Conservation (phyloP, 2,329 filamentous ascomycete species). For the Rutstroemia sp. region DNA sequence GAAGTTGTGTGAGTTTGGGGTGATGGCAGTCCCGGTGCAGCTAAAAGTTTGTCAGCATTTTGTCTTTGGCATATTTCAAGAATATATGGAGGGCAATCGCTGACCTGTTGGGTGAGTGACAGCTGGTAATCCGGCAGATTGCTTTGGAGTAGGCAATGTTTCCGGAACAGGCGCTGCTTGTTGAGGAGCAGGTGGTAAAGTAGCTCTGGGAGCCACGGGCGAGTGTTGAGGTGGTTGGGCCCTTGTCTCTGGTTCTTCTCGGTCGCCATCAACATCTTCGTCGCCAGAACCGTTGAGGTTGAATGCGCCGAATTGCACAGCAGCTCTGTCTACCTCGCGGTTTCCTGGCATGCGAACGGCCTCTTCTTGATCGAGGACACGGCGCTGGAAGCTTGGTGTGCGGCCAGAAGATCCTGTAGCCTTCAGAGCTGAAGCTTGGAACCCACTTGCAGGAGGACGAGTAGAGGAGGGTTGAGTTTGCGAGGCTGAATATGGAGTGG, state of each 20-base stretch:
- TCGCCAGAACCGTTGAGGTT: conserved; percentile 71
- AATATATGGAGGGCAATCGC: conserved; percentile 17
- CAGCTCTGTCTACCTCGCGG: conserved; percentile 84
- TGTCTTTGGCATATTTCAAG: not conserved
- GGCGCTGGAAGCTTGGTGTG: conserved; percentile 73
- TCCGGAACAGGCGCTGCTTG: conserved; percentile 50
- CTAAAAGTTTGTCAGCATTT: conserved; percentile 13
- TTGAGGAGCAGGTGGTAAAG: conserved; percentile 64
- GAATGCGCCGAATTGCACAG: conserved; percentile 95
- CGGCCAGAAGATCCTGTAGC: conserved; percentile 57
- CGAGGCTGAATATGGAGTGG: conserved; percentile 57
- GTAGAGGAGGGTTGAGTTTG: conserved; percentile 51
- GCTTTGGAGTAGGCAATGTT: conserved; percentile 40
- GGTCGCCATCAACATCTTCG: conserved; percentile 86
- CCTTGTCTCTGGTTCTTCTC: conserved; percentile 91
- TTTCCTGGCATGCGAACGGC: conserved; percentile 97
- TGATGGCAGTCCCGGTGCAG: conserved; percentile 30
- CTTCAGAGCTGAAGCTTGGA: conserved; percentile 75
- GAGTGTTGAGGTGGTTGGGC: conserved; percentile 91
- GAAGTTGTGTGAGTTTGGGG: conserved; percentile 31
- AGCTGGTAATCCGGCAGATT: conserved; percentile 40
- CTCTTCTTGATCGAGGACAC: conserved; percentile 90
- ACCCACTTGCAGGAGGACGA: conserved; percentile 59
- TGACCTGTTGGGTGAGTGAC: conserved; percentile 35
- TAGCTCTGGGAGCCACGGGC: conserved; percentile 77